These are phyloP conservation scores for Colletotrichum destructivum DNA, from an alignment of 2,329 filamentous ascomycete species.

Conservation along the genomic window DNA sequence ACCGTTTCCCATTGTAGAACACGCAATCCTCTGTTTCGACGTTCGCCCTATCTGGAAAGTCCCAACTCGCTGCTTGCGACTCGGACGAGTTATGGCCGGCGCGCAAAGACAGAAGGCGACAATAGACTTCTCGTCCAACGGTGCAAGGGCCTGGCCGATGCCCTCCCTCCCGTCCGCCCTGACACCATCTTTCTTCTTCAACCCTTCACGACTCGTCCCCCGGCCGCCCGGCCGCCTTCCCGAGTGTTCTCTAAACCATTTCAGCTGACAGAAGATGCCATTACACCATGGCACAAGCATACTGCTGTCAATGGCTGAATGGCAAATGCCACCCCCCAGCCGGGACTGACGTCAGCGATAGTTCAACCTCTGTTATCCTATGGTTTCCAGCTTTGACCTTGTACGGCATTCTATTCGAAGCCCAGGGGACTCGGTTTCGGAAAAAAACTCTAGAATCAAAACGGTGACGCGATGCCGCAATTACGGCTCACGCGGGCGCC, in stretches of 20 bases:
- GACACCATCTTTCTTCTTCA: constrained; percentile 17
- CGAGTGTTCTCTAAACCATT: constrained; percentile 31
- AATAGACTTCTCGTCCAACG: constrained; percentile 3
- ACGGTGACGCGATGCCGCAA: constrained; percentile 32
- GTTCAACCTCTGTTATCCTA: constrained; percentile 3
- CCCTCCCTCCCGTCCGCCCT: constrained; percentile 11
- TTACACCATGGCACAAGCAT: constrained; percentile 18
- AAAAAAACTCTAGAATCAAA: constrained; percentile 31
- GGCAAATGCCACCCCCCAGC: neutral
- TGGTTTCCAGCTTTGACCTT: constrained; percentile 38
- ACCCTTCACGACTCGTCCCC: constrained; percentile 1
- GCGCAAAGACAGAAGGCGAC: constrained; percentile 21
- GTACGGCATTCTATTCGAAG: constrained; percentile 29
- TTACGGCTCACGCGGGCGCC: constrained; percentile 14
- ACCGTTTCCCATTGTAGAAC: constrained; percentile 35
- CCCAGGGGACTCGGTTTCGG: constrained; percentile 28
- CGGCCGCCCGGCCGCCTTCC: constrained; percentile 12
- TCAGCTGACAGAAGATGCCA: constrained; percentile 41
- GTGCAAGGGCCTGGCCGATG: constrained; percentile 26
- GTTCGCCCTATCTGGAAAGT: constrained; percentile 39
- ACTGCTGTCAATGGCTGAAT: constrained; percentile 26
- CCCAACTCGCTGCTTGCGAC: constrained; percentile 40
- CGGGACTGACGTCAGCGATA: constrained; percentile 38
- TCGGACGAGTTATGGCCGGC: constrained; percentile 35
- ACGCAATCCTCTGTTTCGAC: constrained; percentile 42